Evolutionary conservation across 257 asterid genomes (phyloP), one percentile per base, ranked within the genome.

Genomic region (Capsicum rhomboideum): DNA sequence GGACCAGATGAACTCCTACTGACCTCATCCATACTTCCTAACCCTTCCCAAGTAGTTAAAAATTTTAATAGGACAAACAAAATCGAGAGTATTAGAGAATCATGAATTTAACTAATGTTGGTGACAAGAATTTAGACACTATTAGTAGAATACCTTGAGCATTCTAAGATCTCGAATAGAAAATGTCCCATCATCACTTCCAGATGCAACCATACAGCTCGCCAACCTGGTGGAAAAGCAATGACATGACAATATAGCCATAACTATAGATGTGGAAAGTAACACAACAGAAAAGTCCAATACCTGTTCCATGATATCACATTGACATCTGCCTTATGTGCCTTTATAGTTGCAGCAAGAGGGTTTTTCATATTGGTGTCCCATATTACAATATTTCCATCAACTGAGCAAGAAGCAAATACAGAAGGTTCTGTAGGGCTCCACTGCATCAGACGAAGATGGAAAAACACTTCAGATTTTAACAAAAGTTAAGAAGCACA

Each of bases 251-350:
- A 75, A 82, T 71, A 13, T 59, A 63, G 83, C 81, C 81, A 50
- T 77, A 26, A 46, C 49, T 18, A 4, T 6, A 66, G 42, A 71
- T 64, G 82, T 9, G n/a, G 28, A 49, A 83, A 8, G 83, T 34
- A 80, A 50, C 44, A 83, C 23, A 37, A 49, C 49, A 67, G 78
- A 28, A 74, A 49, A 34, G 78, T 69, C 58, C 42, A 82, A 66
- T 80, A 97, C 99, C 97, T 93, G 97, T 93, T 97, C 99, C 99
- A 97, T 52, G 99, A 91, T 53, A 95, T 92, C 49, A 97, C 99
- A 89, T 97, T 97, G 49, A 97, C 99, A 92, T 97, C 99, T 55
- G 98, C 95, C 26, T 93, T 90, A 77, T 97, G 98, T 29, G 98
- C 98, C 68, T 89, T 91, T 81, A 95, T 90, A 11, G 93, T 84